Evolutionary conservation across 805 yeast genomes (phyloP).

Genomic region (Brettanomyces nanus): DNA sequence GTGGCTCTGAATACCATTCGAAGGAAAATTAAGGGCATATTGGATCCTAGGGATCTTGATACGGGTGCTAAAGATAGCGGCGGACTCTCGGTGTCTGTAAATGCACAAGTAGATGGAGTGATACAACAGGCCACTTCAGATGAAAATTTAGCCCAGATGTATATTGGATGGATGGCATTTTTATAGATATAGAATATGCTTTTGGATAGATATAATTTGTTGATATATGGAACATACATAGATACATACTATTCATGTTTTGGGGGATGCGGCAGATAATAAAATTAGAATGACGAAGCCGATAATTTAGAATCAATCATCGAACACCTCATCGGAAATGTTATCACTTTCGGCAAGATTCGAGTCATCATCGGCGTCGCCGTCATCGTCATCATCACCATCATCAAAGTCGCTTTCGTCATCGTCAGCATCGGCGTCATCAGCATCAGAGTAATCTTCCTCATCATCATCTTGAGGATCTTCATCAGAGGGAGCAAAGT

Average conservation of each 20-base stretch:
- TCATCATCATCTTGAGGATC: constrained; percentile 46
- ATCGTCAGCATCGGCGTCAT: constrained; percentile 15
- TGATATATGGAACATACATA: no score
- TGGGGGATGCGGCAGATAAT: neutral
- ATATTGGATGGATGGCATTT: constrained; percentile 87
- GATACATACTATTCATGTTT: no score
- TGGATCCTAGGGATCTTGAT: constrained; percentile 51
- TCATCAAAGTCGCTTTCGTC: constrained; percentile 19
- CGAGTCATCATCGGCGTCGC: constrained; percentile 17
- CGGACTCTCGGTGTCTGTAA: constrained; percentile 79
- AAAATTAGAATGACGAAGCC: neutral
- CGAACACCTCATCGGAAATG: constrained; percentile 23
- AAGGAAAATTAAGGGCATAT: constrained; percentile 75
- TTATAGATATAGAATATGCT: constrained; percentile 25
- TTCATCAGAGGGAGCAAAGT: constrained; percentile 57
- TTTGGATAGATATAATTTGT: no score
- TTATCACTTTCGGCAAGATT: constrained; percentile 24
- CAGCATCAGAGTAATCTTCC: constrained; percentile 20
- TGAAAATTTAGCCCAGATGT: constrained; percentile 75
- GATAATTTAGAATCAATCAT: constrained; percentile 20
- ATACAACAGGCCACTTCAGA: constrained; percentile 73
- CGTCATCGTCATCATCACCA: constrained; percentile 18
- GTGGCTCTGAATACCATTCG: constrained; percentile 65
- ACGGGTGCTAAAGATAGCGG: constrained; percentile 29
- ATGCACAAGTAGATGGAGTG: constrained; percentile 86